Percentiles rank a stretch among this genome's conserved stretches.
phyloP scores from a whole-genome alignment of 129 eudicot species.

The Centaurea solstitialis region DNA sequence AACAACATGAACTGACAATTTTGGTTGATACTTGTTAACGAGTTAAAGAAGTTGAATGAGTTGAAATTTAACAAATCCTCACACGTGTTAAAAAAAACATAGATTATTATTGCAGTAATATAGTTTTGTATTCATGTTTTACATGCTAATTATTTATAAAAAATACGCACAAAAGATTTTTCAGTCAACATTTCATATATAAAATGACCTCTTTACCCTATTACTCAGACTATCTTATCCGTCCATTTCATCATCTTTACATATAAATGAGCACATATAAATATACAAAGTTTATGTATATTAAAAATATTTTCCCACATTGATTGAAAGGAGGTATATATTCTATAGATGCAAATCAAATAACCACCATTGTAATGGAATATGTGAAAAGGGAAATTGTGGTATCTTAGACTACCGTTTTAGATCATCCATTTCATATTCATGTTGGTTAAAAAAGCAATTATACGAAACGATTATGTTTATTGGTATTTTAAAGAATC shows the following conservation, averaged over 20 bases:
- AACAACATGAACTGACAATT: not conserved
- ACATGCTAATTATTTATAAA: not conserved
- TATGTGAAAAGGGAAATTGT: conserved; percentile 20
- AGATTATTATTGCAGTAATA: not conserved
- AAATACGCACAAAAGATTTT: not conserved
- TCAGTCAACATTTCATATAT: not conserved
- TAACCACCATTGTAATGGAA: conserved; percentile 45
- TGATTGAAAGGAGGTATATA: conserved; percentile 19
- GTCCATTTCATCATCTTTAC: no score
- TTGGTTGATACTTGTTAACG: not conserved
- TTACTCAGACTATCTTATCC: not conserved
- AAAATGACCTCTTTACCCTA: not conserved
- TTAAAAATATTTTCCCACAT: not conserved
- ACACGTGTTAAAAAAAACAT: not conserved
- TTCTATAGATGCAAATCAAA: conserved; percentile 31
- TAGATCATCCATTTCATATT: conserved; percentile 31
- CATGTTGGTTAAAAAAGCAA: conserved; percentile 11
- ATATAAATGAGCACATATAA: no score
- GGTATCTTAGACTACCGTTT: conserved; percentile 38
- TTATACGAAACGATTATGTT: not conserved
- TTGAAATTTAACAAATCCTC: not conserved
- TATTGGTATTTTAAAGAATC: not conserved
- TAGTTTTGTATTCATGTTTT: not conserved
- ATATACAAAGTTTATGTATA: no score
- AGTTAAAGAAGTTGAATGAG: not conserved